Conservation (phyloP, 2,329 filamentous ascomycete genomes). For the Curvularia sp. region DNA sequence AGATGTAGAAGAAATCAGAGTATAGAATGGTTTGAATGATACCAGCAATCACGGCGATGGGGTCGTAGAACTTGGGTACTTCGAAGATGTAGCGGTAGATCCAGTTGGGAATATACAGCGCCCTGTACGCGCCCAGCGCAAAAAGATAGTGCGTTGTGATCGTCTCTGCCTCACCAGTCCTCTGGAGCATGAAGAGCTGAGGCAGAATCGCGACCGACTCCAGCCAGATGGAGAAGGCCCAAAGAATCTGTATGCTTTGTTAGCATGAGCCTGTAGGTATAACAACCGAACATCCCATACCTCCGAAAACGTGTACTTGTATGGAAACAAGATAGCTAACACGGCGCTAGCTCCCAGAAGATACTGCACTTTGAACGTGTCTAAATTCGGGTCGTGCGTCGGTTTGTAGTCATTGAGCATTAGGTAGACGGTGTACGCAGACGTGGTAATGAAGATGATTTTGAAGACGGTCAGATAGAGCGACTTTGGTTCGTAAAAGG, state of each 20-base stretch:
- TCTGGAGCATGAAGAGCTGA: conserved; percentile 96
- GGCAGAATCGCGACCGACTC: conserved; percentile 96
- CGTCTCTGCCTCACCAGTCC: conserved; percentile 98
- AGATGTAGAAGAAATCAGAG: conserved; percentile 99
- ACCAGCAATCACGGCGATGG: conserved; percentile 86
- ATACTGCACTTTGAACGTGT: conserved; percentile 97
- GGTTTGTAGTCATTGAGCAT: conserved; percentile 98
- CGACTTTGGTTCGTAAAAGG: conserved; percentile 70
- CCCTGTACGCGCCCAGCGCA: conserved; percentile 87
- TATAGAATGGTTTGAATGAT: conserved; percentile 94
- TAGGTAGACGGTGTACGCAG: conserved; percentile 94
- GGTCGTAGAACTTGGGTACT: conserved; percentile 72
- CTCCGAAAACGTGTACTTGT: conserved; percentile 79
- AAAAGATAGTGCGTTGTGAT: conserved; percentile 99
- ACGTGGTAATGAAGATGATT: conserved; percentile 88
- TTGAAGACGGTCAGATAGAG: conserved; percentile 96
- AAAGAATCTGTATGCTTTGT: conserved; percentile 72
- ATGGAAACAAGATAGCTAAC: conserved; percentile 82
- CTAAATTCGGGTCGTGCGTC: conserved; percentile 94
- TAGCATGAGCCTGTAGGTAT: conserved; percentile 11
- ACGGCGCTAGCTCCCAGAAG: conserved; percentile 81
- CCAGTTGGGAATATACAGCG: conserved; percentile 99
- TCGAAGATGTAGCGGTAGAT: conserved; percentile 88
- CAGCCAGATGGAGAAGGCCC: conserved; percentile 98
- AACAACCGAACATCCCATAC: conserved; percentile 42